phyloP scores from a whole-genome alignment of 441 rosid species.

The Erodium chrysanthum region DNA sequence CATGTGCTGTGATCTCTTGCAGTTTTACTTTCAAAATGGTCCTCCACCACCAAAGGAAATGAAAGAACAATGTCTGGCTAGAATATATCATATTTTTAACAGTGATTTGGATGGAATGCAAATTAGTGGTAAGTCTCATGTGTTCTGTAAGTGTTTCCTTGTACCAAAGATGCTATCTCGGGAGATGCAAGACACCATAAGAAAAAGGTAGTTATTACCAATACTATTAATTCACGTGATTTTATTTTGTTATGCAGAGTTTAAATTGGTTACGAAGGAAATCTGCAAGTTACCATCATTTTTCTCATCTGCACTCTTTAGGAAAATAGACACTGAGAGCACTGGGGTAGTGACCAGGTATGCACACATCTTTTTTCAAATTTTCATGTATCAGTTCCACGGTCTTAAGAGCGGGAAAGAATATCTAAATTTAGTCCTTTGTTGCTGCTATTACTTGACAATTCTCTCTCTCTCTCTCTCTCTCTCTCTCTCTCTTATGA shows the following conservation, averaged over 20 bases:
- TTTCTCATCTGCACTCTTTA: conserved; percentile 70
- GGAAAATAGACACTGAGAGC: conserved; percentile 56
- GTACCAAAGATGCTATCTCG: conserved; percentile 15
- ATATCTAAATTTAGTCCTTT: background rate
- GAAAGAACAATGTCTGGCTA: conserved; percentile 61
- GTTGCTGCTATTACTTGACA: background rate
- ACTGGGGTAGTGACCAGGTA: conserved; percentile 73
- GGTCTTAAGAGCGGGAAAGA: background rate
- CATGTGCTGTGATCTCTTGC: conserved; percentile 21
- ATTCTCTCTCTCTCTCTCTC: background rate
- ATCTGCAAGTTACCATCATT: conserved; percentile 95
- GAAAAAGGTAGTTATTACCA: background rate
- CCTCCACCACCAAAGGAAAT: conserved; percentile 76
- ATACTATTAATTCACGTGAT: background rate
- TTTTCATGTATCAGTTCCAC: background rate
- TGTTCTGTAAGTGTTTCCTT: background rate
- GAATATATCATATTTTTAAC: conserved; percentile 59
- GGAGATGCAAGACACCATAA: conserved; percentile 1
- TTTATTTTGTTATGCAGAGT: conserved; percentile 34
- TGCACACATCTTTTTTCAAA: conserved; percentile 9
- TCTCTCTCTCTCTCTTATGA: background rate
- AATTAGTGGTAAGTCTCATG: conserved; percentile 45
- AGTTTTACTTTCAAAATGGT: conserved; percentile 94
- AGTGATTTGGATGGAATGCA: conserved; percentile 72
- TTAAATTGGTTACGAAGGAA: conserved; percentile 75